These are phyloP conservation scores for Limonomyces culmigenus DNA, from an alignment of 1,284 basidiomycete species.

Conservation along the genomic window DNA sequence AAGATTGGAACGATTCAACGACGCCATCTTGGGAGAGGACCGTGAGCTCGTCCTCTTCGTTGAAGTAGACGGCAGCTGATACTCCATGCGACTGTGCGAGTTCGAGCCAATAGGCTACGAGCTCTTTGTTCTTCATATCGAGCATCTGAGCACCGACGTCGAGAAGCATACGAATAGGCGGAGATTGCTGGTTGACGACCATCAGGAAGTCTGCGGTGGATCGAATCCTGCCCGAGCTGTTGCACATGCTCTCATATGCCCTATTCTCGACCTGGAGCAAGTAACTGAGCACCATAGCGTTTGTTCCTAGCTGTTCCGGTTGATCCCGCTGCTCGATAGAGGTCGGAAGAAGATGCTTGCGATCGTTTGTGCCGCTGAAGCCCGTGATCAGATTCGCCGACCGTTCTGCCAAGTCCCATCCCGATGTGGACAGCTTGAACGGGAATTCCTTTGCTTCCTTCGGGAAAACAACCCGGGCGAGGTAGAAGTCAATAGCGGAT, in stretches of 20 bases:
- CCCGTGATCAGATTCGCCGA: slow-evolving; percentile 24
- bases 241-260: slow-evolving; percentile 17
- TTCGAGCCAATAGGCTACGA: slow-evolving; percentile 27
- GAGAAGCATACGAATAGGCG: slow-evolving; percentile 26
- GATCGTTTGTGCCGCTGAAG: slow-evolving; percentile 43
- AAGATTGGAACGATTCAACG: slow-evolving; percentile 22
- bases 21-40: slow-evolving; percentile 23
- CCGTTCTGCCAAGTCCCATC: slow-evolving; percentile 32
- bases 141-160: slow-evolving; percentile 43
- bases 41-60: slow-evolving; percentile 22
- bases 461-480: slow-evolving; percentile 29
- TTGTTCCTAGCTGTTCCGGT: slow-evolving; percentile 25
- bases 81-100: slow-evolving; percentile 11
- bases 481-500: slow-evolving; percentile 29
- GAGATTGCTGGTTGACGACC: slow-evolving; percentile 15
- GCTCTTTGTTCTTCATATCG: slow-evolving; percentile 24
- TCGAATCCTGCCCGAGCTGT: slow-evolving; percentile 9
- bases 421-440: slow-evolving; percentile 26
- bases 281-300: slow-evolving; percentile 28
- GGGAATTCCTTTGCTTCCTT: slow-evolving; percentile 30
- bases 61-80: slow-evolving; percentile 30
- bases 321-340: slow-evolving; percentile 27
- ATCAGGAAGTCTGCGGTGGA: slow-evolving; percentile 18
- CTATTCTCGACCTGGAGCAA: slow-evolving; percentile 27
- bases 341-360: slow-evolving; percentile 26